These are phyloP conservation scores for Nectriaceae sp. DNA, from an alignment of 2,329 filamentous ascomycete genomes.

Conservation along the genomic window DNA sequence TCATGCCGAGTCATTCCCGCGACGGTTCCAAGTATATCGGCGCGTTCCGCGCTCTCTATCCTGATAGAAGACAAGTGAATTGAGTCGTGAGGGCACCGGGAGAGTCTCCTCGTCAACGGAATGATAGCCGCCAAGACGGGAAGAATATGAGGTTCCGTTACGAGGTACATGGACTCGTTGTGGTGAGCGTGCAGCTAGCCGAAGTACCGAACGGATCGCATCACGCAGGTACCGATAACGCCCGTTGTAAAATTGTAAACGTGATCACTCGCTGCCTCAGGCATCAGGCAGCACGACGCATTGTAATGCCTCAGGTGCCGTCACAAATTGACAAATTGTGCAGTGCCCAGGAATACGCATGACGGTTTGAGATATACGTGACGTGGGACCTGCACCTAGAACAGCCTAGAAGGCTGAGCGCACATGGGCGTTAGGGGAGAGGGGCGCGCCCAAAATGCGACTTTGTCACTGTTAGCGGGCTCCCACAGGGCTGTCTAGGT, in stretches of 20 bases:
- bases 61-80: no score
- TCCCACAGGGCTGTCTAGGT: not conserved
- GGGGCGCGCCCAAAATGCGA: not conserved
- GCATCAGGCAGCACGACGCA: constrained; percentile 24
- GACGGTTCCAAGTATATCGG: no score
- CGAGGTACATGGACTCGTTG: no score
- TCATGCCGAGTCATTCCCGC: no score
- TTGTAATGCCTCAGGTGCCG: constrained; percentile 21
- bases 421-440: no score
- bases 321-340: not conserved
- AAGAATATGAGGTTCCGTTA: no score
- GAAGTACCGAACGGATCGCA: not conserved
- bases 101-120: no score
- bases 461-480: not conserved
- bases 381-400: not conserved
- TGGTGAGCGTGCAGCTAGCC: no score
- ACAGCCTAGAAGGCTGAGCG: not conserved
- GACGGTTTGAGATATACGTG: constrained; percentile 26
- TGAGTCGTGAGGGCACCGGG: no score
- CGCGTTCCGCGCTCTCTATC: no score
- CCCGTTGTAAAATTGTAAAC: not conserved
- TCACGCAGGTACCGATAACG: not conserved
- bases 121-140: no score
- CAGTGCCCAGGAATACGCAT: constrained; percentile 23
- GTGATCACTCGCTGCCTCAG: constrained; percentile 30